These are phyloP conservation scores for Leishmania tropica DNA, from an alignment of 208 protist species.

Conservation along the genomic window DNA sequence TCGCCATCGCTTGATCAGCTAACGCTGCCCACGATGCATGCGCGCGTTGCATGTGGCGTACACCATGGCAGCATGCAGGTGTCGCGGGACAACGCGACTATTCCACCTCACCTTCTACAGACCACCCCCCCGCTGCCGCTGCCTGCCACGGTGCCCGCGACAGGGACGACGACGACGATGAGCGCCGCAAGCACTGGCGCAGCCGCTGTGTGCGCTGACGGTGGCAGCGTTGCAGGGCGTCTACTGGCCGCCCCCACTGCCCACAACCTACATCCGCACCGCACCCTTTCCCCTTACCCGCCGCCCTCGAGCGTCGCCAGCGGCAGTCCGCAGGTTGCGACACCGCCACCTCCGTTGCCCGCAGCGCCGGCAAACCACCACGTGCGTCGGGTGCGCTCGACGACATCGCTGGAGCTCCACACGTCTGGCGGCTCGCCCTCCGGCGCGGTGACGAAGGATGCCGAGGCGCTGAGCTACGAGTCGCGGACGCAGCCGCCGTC, in stretches of 20 bases:
- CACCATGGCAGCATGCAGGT: not conserved
- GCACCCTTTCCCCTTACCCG: constrained; percentile 9
- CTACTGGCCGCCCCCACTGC: not conserved
- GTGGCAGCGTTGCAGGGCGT: not conserved
- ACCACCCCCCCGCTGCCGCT: not conserved
- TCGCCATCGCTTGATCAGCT: constrained; percentile 21
- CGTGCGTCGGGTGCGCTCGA: constrained; percentile 8
- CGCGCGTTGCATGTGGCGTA: not conserved
- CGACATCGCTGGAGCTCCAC: constrained; percentile 5
- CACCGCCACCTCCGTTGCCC: constrained; percentile 15
- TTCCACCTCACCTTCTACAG: not conserved
- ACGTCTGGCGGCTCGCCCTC: not conserved
- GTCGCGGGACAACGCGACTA: not conserved
- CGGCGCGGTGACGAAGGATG: not conserved
- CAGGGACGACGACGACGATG: not conserved
- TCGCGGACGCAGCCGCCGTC: not conserved
- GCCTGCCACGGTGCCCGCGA: not conserved
- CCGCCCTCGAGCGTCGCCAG: not conserved
- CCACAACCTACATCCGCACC: not conserved
- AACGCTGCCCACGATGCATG: constrained; percentile 12
- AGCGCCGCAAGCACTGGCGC: not conserved
- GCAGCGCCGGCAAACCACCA: constrained; percentile 24
- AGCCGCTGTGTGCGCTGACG: not conserved
- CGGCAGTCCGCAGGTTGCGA: not conserved
- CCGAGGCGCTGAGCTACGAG: not conserved